Base-by-base conservation (phyloP, 345 rosid species). In the Brassica carinata region DNA sequence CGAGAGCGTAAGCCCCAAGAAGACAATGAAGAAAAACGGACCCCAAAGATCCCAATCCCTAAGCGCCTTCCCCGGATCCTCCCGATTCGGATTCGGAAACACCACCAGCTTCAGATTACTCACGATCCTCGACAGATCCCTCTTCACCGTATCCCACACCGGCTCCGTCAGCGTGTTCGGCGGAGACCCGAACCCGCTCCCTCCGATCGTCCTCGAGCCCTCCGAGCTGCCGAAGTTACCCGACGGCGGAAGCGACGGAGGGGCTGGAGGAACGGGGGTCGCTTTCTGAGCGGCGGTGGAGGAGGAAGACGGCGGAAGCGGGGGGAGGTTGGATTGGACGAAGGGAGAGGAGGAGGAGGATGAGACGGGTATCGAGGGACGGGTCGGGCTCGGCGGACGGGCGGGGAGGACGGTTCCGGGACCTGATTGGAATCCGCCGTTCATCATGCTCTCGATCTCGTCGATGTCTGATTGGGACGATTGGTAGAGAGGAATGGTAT, bases 41-140 rank as follows among this genome's bases (percentile, higher is more conserved):
- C 99, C 97, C 97, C 99, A 96, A 0, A 96, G 91, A 90, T 94
- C 99, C 99, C 99, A 96, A 85, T 96, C 98, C 78, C 98, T 84
- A 81, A 96, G 85, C 1, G 98, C 98, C 86, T 96, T 94, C 7
- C 98, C 99, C 1, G 98, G 99, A 87, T 96, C 97, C 17, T 96
- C 98, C 8, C 97, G 86, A 69, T 78, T 88, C 13, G 98, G 98
- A 73, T 94, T 96, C 0, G 99, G 98, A 61, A 96, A 91, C 76
- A 96, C 99, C 19, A 94, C 97, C 65, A 96, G 91, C 94, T 94
- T 96, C 88, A 96, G 72, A 82, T 96, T 94, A 79, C 97, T 96
- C 27, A 96, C 93, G 69, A 94, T 96, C 84, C 99, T 85, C 8
- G 93, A 90, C 75, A 96, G 95, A 90, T 96, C 99, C 77, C 99